A percentile compares a stretch with the other conserved stretches of the same genome.
These are phyloP conservation scores for Peribolospora kevripleyi DNA, from an alignment of 768 basidiomycete species.

Conservation along the genomic window DNA sequence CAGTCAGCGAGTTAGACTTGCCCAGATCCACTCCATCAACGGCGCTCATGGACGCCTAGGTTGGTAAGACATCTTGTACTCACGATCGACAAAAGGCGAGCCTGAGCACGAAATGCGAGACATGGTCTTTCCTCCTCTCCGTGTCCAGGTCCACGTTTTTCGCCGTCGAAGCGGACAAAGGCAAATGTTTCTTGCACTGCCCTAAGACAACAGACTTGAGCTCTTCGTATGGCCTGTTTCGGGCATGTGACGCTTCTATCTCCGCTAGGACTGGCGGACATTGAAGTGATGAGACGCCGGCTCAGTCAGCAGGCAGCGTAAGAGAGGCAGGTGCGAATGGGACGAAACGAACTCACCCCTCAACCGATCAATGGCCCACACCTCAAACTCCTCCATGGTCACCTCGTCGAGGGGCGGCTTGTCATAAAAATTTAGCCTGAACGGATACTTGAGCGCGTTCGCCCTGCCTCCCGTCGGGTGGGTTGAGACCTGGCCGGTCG, in stretches of 20 bases:
- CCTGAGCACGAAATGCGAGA: conserved; percentile 79
- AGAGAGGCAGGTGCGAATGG: conserved; percentile 5
- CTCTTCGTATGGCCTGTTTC: conserved; percentile 61
- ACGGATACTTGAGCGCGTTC: conserved; percentile 32
- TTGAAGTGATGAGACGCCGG: conserved; percentile 13
- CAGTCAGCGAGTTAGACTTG: neutral
- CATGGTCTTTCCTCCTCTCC: conserved; percentile 57
- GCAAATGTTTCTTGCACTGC: conserved; percentile 54
- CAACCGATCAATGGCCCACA: conserved; percentile 62
- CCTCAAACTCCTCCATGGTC: conserved; percentile 86
- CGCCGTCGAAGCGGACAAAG: conserved; percentile 34
- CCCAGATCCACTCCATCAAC: neutral
- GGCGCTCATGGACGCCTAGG: neutral
- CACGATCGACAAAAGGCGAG: conserved; percentile 92
- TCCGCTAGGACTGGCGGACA: conserved; percentile 40
- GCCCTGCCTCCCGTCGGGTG: too few relatives aligned
- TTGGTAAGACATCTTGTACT: conserved; percentile 20
- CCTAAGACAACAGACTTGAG: conserved; percentile 34
- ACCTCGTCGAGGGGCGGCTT: conserved; percentile 63
- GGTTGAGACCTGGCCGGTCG: too few relatives aligned
- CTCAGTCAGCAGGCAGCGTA: conserved; percentile 14
- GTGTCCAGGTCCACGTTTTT: conserved; percentile 27
- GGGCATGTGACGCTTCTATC: conserved; percentile 67
- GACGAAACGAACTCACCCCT: conserved; percentile 21
- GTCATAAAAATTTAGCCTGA: conserved; percentile 44